These are phyloP conservation scores for Trichosporon coremiiforme DNA, from an alignment of 1,284 basidiomycete genomes.

Conservation along the genomic window DNA sequence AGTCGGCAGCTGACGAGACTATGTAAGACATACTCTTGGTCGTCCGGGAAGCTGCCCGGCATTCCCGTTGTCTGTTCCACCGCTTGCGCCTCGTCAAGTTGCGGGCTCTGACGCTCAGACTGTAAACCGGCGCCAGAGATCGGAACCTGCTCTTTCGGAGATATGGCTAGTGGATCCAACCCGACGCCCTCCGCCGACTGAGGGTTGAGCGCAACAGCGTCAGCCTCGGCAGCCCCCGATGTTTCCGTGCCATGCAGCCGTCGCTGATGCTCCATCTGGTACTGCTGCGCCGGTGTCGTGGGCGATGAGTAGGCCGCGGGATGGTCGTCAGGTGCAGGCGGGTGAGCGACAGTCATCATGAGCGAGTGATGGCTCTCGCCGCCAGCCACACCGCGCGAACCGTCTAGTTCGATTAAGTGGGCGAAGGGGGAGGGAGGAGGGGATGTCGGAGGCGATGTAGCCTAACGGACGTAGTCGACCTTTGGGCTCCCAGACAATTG, in stretches of 20 bases:
- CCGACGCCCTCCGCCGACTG: background rate
- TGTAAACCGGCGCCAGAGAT: conserved; percentile 7
- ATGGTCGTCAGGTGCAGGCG: conserved; percentile 6
- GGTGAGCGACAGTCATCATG: conserved; percentile 17
- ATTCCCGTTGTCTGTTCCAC: conserved; percentile 2
- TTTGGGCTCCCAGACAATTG: conserved; percentile 8
- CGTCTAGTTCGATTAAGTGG: background rate
- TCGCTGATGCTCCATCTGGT: background rate
- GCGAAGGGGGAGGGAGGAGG: background rate
- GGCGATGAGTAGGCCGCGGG: background rate
- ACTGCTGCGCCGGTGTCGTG: background rate
- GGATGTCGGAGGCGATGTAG: background rate
- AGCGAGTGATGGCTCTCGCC: conserved; percentile 15
- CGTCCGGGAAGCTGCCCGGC: conserved; percentile 12
- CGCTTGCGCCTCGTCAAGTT: background rate
- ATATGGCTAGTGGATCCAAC: background rate
- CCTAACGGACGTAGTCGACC: background rate
- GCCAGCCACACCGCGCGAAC: conserved; percentile 3
- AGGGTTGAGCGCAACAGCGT: background rate
- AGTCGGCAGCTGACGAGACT: background rate
- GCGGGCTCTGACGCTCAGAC: background rate
- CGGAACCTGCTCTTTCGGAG: conserved; percentile 2
- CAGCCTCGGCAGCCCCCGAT: background rate
- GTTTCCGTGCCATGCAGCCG: background rate
- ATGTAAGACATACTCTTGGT: conserved; percentile 9